phyloP scores from a whole-genome alignment of 2,329 filamentous ascomycete species.

The Penicillium occitanis region DNA sequence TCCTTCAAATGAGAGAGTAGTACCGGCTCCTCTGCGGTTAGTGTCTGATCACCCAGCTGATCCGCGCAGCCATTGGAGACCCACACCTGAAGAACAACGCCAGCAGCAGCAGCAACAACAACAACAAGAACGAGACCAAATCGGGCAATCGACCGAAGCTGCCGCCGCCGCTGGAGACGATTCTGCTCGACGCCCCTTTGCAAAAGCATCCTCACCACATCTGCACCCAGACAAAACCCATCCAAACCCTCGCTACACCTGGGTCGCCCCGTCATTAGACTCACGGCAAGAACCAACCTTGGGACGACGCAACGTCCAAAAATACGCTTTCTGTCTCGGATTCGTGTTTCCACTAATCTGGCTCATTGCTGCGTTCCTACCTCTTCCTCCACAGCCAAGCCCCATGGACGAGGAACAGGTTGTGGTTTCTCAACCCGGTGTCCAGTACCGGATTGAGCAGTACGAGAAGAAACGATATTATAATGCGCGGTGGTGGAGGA shows the following conservation, averaged over 20 bases:
- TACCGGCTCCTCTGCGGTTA: conserved; percentile 27
- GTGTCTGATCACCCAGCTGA: conserved; percentile 38
- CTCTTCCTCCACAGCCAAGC: conserved; percentile 62
- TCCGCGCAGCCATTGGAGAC: conserved; percentile 46
- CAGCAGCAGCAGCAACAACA: conserved; percentile 22
- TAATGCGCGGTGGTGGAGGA: conserved; percentile 66
- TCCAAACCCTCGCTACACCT: conserved; percentile 58
- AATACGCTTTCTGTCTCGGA: conserved; percentile 71
- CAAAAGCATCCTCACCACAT: conserved; percentile 71
- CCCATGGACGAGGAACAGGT: conserved; percentile 51
- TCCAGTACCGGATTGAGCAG: conserved; percentile 46
- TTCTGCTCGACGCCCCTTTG: conserved; percentile 46
- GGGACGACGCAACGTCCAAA: conserved; percentile 70
- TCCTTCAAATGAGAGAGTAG: conserved; percentile 25
- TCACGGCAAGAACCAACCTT: conserved; percentile 63
- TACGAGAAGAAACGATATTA: conserved; percentile 53
- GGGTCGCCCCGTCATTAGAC: conserved; percentile 71
- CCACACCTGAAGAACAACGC: conserved; percentile 30
- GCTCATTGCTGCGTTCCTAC: conserved; percentile 75
- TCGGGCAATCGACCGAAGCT: conserved; percentile 9
- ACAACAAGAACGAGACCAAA: conserved; percentile 28
- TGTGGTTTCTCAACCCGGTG: conserved; percentile 44
- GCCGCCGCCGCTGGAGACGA: conserved; percentile 31
- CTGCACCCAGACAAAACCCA: conserved; percentile 63
- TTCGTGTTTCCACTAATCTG: conserved; percentile 82